Evolutionary conservation across 768 basidiomycete species (phyloP), one percentile per base, ranked within the genome.

Genomic region (Rhodotorula kratochvilovae): DNA sequence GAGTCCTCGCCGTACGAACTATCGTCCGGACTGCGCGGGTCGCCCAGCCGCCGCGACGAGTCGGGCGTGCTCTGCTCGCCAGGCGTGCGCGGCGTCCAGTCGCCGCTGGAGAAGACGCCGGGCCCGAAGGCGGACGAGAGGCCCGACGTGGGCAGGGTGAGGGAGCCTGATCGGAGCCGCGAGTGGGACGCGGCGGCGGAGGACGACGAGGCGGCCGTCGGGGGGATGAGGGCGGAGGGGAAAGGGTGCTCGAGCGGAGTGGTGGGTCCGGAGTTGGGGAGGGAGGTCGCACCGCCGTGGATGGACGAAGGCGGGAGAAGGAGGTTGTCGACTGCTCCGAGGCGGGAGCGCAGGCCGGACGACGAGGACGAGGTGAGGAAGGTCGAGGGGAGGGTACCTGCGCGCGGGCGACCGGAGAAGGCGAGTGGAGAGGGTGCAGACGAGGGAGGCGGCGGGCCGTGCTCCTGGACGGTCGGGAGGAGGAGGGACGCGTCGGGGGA

Each of bases 121-220:
- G 90, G 85, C 10, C 92, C 92, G 79, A 94, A 93, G 7, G 92
- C 88, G 78, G 90, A 90, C 68, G 86, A 86, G 35, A 89, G 86
- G 23, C 80, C 80, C 63, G 87, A 87, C 48, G 89, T 84, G 12
- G 91, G 91, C 35, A 93, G 82, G 16, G 92, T 96, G 68, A 98
- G 85, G 36, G 93, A 96, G 31, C 94, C 95, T 55, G 93, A 95
- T 74, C 95, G 86, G 70, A 92, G 85, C 59, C 94, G 89, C 80
- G 89, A 92, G 80, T 59, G 57, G 6, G 65, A 39, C n/a, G 42
- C 4, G 7, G 36, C 3, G 13, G 29, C 29, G 27, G 53, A 58
- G 21, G 53, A 35, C 42, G 51, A 3, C 61, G 66, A 87, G 87
- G 73, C 87, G 86, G 62, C 11, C 5, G 60, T 3, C 29, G 56